phyloP scores from a whole-genome alignment of 2,329 filamentous ascomycete species.

The Trichoderma oligosporum region DNA sequence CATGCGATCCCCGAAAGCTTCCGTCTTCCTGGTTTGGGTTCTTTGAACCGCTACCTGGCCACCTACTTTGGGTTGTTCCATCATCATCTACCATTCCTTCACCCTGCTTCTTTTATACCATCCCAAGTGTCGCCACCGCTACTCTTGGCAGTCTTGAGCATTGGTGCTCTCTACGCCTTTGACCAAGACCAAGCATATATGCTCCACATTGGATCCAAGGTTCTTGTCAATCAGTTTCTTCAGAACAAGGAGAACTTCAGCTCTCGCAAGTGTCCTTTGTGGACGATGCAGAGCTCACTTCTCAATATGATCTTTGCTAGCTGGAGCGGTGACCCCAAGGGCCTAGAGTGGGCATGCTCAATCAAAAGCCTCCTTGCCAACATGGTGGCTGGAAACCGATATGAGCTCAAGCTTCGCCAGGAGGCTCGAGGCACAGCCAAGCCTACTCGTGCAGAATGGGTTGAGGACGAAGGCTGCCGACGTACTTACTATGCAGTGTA shows the following conservation, averaged over 20 bases:
- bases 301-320: slow-evolving; percentile 99
- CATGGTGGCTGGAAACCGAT: slow-evolving; percentile 96
- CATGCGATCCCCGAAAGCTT: slow-evolving; percentile 83
- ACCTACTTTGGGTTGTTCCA: slow-evolving; percentile 98
- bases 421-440: slow-evolving; percentile 75
- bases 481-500: slow-evolving; percentile 98
- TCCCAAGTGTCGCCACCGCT: slow-evolving; percentile 76
- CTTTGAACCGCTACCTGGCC: slow-evolving; percentile 86
- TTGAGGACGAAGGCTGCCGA: slow-evolving; percentile 92
- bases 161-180: slow-evolving; percentile 93
- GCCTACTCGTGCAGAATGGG: slow-evolving; percentile 84
- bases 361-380: slow-evolving; percentile 98
- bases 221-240: slow-evolving; percentile 92
- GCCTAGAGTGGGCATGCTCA: slow-evolving; percentile 96
- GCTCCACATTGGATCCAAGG: slow-evolving; percentile 95
- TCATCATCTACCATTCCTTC: slow-evolving; percentile 91
- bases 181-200: slow-evolving; percentile 96
- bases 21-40: slow-evolving; percentile 73
- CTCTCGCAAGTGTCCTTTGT: slow-evolving; percentile 92
- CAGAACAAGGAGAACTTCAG: slow-evolving; percentile 99
- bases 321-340: slow-evolving; percentile 98
- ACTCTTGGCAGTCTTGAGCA: slow-evolving; percentile 84
- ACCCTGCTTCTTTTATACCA: slow-evolving; percentile 85
- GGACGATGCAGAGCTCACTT: slow-evolving; percentile 96
- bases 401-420: slow-evolving; percentile 89